phyloP scores from a whole-genome alignment of 371 early-diverging fungal species.

The Smittium culicis region DNA sequence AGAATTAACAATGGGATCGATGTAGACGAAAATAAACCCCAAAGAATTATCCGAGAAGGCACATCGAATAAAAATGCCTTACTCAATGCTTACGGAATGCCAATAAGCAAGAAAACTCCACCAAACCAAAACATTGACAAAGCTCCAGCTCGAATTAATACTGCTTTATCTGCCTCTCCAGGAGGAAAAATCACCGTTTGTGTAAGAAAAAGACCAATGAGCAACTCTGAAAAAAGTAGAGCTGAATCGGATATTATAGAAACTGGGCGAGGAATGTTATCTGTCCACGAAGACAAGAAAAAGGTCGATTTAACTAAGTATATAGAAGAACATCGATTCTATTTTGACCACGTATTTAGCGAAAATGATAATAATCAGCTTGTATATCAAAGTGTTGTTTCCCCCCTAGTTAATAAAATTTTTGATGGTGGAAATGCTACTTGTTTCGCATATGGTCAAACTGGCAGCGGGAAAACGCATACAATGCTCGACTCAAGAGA shows the following conservation, averaged over 20 bases:
- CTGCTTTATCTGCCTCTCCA: not conserved
- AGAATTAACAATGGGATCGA: not conserved
- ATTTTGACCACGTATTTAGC: constrained; percentile 95
- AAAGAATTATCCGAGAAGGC: constrained; percentile 25
- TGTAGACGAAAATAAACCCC: constrained; percentile 18
- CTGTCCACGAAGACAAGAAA: constrained; percentile 66
- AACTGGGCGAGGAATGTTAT: constrained; percentile 51
- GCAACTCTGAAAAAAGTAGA: constrained; percentile 52
- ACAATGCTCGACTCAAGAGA: constrained; percentile 86
- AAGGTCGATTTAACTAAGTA: constrained; percentile 90
- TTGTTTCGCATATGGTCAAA: constrained; percentile 98
- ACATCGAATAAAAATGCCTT: constrained; percentile 19
- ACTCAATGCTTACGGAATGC: constrained; percentile 28
- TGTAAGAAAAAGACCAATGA: constrained; percentile 90
- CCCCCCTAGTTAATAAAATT: constrained; percentile 84
- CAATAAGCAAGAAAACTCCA: constrained; percentile 14
- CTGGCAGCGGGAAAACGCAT: constrained; percentile 95
- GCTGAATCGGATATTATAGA: constrained; percentile 73
- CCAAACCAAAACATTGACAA: constrained; percentile 9
- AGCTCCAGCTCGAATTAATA: constrained; percentile 9
- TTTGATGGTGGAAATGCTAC: constrained; percentile 94
- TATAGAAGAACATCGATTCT: constrained; percentile 85
- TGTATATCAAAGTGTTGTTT: constrained; percentile 83
- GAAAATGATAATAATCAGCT: constrained; percentile 59
- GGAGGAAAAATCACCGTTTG: constrained; percentile 73